Percentiles rank a stretch among this genome's conserved stretches.
Evolutionary conservation across 75 land plant genomes (phyloP).

Genomic region (Chamaecyparis obtusa): DNA sequence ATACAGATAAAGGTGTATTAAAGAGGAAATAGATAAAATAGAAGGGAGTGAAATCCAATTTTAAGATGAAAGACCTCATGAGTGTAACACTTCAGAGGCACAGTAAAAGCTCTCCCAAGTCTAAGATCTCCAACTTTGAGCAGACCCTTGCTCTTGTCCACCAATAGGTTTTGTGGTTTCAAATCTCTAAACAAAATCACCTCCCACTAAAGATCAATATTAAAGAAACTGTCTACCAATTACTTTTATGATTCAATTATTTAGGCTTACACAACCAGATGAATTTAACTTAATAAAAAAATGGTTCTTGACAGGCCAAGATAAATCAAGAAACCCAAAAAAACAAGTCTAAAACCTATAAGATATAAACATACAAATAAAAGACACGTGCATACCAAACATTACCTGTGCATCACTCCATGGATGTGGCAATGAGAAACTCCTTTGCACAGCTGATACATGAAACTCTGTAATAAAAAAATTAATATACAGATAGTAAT

Average conservation of each 20-base stretch:
- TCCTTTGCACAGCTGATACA: constrained; percentile 84
- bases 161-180: constrained; percentile 77
- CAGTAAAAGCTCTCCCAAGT: constrained; percentile 84
- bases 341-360: neutral
- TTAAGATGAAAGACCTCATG: constrained; percentile 57
- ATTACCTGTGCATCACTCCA: constrained; percentile 73
- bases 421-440: constrained; percentile 87
- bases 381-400: neutral
- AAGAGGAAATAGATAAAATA: too few species aligned
- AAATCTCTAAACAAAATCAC: constrained; percentile 39
- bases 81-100: constrained; percentile 93
- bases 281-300: neutral
- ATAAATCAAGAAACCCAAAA: neutral
- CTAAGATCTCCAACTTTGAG: constrained; percentile 98
- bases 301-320: neutral
- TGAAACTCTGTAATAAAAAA: constrained; percentile 50
- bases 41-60: neutral
- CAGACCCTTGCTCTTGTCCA: constrained; percentile 83
- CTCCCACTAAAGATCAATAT: neutral
- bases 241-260: neutral
- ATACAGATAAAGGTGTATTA: neutral
- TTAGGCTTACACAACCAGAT: neutral
- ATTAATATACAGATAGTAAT: neutral
- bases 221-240: neutral
- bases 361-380: neutral